Evolutionary conservation across 1,284 basidiomycete species (phyloP).

Genomic region (Inonotus hispidus): DNA sequence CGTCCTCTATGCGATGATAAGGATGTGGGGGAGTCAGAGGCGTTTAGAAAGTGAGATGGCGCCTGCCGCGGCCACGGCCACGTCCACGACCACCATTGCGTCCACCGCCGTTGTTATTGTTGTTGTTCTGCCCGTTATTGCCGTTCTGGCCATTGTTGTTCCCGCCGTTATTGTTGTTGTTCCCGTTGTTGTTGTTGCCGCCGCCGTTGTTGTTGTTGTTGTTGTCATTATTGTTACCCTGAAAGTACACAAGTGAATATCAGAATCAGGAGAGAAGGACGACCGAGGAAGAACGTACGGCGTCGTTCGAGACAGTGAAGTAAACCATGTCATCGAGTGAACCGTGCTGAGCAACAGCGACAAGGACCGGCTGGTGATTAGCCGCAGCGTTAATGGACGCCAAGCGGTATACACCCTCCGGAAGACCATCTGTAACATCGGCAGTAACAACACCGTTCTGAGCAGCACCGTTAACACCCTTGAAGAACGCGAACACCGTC

Average conservation of each 20-base stretch:
- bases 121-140: background rate
- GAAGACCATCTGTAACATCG: slow-evolving; percentile 50
- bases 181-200: background rate
- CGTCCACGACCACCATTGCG: slow-evolving; percentile 7
- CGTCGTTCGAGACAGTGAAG: slow-evolving; percentile 32
- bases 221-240: slow-evolving; percentile 6
- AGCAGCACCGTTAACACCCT: slow-evolving; percentile 50
- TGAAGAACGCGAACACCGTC: slow-evolving; percentile 61
- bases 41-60: slow-evolving; percentile 7
- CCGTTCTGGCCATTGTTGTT: slow-evolving; percentile 1
- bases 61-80: slow-evolving; percentile 16
- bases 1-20: background rate
- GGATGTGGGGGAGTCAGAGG: background rate
- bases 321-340: slow-evolving; percentile 53
- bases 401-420: slow-evolving; percentile 55
- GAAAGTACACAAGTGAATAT: background rate
- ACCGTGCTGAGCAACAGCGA: slow-evolving; percentile 57
- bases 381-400: slow-evolving; percentile 52
- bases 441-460: slow-evolving; percentile 45
- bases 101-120: slow-evolving; percentile 19
- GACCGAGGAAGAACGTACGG: slow-evolving; percentile 14
- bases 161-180: slow-evolving; percentile 8
- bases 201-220: background rate
- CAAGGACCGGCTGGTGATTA: slow-evolving; percentile 65
- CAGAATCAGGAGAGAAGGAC: slow-evolving; percentile 10